Conservation (phyloP, 495 filamentous ascomycete species). For the Lentithecium fluviatile region DNA sequence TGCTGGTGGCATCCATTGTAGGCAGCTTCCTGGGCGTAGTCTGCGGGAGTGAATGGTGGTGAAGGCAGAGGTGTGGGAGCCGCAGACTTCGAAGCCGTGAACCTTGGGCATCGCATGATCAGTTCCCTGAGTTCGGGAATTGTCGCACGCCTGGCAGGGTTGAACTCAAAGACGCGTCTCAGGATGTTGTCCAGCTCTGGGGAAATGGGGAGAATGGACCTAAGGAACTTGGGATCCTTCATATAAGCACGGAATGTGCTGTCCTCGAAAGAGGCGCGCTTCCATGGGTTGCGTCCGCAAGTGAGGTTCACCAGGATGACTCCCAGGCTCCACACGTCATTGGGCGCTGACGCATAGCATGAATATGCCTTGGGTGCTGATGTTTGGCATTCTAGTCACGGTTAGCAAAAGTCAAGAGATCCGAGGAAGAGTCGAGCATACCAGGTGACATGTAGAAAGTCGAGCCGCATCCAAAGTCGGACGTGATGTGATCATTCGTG, state of each 20-base stretch:
- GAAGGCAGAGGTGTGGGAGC: slow-evolving; percentile 30
- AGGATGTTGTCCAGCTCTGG: slow-evolving; percentile 86
- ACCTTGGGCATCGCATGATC: slow-evolving; percentile 72
- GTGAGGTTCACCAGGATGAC: slow-evolving; percentile 97
- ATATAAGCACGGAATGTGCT: slow-evolving; percentile 92
- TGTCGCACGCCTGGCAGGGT: slow-evolving; percentile 81
- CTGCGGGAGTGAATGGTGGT: slow-evolving; percentile 35
- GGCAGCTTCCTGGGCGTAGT: slow-evolving; percentile 32
- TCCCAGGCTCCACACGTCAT: slow-evolving; percentile 97
- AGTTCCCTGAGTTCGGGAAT: slow-evolving; percentile 75
- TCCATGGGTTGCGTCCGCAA: slow-evolving; percentile 98
- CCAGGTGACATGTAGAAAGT: slow-evolving; percentile 99
- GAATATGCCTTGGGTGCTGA: slow-evolving; percentile 70
- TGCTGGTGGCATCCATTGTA: slow-evolving; percentile 30
- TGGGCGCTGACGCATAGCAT: slow-evolving; percentile 87
- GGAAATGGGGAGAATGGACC: slow-evolving; percentile 89
- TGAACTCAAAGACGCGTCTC: slow-evolving; percentile 81
- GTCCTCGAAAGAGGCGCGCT: slow-evolving; percentile 87
- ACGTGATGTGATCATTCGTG: slow-evolving; percentile 75
- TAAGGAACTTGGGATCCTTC: slow-evolving; percentile 81
- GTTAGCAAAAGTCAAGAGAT: slow-evolving; percentile 32
- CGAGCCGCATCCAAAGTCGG: slow-evolving; percentile 96
- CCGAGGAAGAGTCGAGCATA: slow-evolving; percentile 49
- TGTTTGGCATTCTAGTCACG: slow-evolving; percentile 80
- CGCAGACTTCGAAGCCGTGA: slow-evolving; percentile 54